phyloP scores from a whole-genome alignment of 495 filamentous ascomycete genomes.

The Parachaetomium inaequale region DNA sequence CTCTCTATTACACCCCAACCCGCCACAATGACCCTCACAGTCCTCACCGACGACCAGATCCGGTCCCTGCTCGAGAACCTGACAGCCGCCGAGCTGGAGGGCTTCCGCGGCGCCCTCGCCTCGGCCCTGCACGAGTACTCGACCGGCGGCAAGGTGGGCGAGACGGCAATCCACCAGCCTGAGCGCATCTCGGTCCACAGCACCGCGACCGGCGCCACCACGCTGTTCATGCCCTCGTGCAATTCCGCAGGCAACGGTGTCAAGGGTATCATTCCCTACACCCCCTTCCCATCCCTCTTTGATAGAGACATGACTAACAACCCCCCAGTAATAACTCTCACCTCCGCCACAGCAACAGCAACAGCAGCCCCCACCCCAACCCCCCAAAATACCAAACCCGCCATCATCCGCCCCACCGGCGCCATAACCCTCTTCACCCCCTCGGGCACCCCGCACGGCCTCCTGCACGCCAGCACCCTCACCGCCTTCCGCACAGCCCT shows the following conservation, averaged over 20 bases:
- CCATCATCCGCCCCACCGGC: conserved; percentile 70
- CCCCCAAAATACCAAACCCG: conserved; percentile 16
- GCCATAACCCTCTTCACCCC: conserved; percentile 68
- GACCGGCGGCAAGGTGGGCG: conserved; percentile 52
- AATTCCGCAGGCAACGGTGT: conserved; percentile 45
- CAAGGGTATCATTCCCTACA: conserved; percentile 40
- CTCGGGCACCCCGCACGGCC: conserved; percentile 65
- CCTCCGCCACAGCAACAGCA: conserved; percentile 19
- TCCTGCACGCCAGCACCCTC: conserved; percentile 80
- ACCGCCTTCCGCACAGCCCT: conserved; percentile 94
- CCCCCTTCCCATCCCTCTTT: not conserved
- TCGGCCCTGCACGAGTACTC: conserved; percentile 80
- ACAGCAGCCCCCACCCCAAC: conserved; percentile 13
- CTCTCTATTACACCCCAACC: not conserved
- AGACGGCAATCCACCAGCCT: conserved; percentile 63
- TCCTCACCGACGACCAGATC: conserved; percentile 72
- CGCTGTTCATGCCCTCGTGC: conserved; percentile 86
- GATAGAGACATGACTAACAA: not conserved
- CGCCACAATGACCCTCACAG: conserved; percentile 64
- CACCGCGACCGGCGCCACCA: conserved; percentile 67
- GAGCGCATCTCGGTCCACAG: conserved; percentile 66
- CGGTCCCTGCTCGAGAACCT: conserved; percentile 66
- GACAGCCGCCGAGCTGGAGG: conserved; percentile 62
- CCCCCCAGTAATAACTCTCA: conserved; percentile 38
- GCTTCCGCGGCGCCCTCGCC: conserved; percentile 62